phyloP scores from a whole-genome alignment of 2,329 filamentous ascomycete species.

The Alternaria gaisen region DNA sequence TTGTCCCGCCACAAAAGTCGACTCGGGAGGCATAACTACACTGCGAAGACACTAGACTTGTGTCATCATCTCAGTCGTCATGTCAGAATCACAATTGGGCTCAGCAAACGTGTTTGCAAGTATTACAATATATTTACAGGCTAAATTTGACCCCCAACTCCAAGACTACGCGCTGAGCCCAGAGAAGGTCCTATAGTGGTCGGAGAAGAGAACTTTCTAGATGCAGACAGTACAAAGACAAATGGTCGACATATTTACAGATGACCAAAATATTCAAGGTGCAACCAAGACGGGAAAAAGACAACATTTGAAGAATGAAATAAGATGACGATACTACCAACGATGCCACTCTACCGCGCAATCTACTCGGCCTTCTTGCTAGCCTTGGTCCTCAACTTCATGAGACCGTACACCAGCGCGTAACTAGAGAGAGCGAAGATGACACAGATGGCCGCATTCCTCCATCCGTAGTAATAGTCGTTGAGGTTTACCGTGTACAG shows the following conservation, averaged over 20 bases:
- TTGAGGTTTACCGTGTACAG: constrained; percentile 66
- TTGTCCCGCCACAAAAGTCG: neutral
- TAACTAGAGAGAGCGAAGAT: constrained; percentile 67
- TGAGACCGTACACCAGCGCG: constrained; percentile 55
- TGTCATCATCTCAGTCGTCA: neutral
- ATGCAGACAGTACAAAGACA: neutral
- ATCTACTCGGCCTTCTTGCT: constrained; percentile 51
- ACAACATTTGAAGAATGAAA: neutral
- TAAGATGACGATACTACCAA: neutral
- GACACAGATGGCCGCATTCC: constrained; percentile 68
- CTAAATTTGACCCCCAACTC: neutral
- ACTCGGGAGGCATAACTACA: too few relatives aligned
- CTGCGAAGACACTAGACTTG: too few relatives aligned
- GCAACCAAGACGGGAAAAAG: too few relatives aligned
- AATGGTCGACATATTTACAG: neutral
- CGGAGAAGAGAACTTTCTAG: neutral
- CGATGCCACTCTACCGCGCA: too few relatives aligned
- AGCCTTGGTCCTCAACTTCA: constrained; percentile 55
- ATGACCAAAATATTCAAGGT: neutral
- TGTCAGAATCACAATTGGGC: neutral
- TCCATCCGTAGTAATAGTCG: constrained; percentile 71
- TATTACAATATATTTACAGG: neutral
- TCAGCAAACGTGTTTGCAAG: neutral
- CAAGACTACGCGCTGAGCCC: neutral
- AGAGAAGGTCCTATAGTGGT: neutral